Conservation (phyloP, 1,284 basidiomycete species). For the Taiwanofungus camphoratus region DNA sequence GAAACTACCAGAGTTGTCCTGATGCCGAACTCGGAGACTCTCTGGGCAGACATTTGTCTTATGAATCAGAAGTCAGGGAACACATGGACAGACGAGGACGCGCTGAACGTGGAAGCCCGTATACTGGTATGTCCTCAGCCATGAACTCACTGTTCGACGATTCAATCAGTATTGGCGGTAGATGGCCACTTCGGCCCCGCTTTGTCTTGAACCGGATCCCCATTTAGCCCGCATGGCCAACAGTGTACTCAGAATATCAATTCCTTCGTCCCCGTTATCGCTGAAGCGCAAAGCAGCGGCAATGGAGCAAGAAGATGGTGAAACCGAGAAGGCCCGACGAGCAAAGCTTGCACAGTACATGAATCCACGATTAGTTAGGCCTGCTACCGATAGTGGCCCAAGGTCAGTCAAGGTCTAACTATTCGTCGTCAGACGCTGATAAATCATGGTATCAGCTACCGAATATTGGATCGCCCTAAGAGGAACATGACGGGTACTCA, state of each 20-base stretch:
- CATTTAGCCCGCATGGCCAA: conserved; percentile 70
- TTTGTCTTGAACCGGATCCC: conserved; percentile 73
- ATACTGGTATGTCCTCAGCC: conserved; percentile 48
- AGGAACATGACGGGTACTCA: not conserved
- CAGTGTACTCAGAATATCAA: conserved; percentile 60
- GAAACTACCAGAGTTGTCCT: conserved; percentile 64
- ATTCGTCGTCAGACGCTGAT: conserved; percentile 6
- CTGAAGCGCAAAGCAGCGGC: conserved; percentile 70
- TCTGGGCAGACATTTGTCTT: conserved; percentile 71
- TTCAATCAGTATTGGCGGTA: conserved; percentile 25
- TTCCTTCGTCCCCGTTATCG: conserved; percentile 60
- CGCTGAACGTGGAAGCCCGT: conserved; percentile 65
- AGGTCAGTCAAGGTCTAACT: conserved; percentile 11
- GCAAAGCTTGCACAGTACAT: conserved; percentile 73
- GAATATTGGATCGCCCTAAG: conserved; percentile 44
- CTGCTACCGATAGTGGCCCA: conserved; percentile 11
- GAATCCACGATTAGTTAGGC: conserved; percentile 44
- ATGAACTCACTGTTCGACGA: not conserved
- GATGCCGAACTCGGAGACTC: conserved; percentile 65
- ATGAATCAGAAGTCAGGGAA: conserved; percentile 51
- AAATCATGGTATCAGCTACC: conserved; percentile 37
- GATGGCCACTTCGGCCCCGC: conserved; percentile 65
- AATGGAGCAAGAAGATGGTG: conserved; percentile 64
- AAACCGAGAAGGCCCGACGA: conserved; percentile 60
- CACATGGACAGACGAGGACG: conserved; percentile 63